phyloP scores from a whole-genome alignment of 2,329 filamentous ascomycete genomes.

The Colletotrichum sp. region DNA sequence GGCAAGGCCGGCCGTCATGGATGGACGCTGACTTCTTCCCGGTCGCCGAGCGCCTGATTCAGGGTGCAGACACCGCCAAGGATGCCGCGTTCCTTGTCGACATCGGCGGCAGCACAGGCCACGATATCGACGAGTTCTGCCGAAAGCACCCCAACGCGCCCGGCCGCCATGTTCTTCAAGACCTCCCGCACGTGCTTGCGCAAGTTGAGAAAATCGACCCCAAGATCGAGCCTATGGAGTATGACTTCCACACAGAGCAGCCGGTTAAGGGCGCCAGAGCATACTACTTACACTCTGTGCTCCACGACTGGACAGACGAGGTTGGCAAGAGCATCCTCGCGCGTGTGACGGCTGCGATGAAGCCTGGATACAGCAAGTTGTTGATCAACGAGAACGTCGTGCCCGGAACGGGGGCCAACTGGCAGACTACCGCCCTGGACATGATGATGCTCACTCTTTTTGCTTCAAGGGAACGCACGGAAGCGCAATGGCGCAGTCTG shows the following conservation, averaged over 20 bases:
- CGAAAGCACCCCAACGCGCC: constrained; percentile 21
- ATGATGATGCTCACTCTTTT: constrained; percentile 24
- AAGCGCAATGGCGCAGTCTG: constrained; percentile 18
- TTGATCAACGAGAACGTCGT: constrained; percentile 23
- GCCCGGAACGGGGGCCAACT: constrained; percentile 10
- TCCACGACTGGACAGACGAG: constrained; percentile 23
- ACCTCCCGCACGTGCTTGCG: constrained; percentile 24
- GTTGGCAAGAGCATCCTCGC: constrained; percentile 20
- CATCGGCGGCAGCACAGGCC: constrained; percentile 29
- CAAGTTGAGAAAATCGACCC: constrained; percentile 25
- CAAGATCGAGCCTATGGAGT: constrained; percentile 28
- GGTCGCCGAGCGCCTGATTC: constrained; percentile 28
- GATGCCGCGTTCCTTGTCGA: constrained; percentile 21
- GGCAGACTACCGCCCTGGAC: constrained; percentile 15
- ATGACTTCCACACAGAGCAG: constrained; percentile 28
- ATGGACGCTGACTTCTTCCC: constrained; percentile 23
- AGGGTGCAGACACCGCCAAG: constrained; percentile 16
- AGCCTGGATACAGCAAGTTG: constrained; percentile 17
- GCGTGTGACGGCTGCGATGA: constrained; percentile 20
- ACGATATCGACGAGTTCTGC: constrained; percentile 27
- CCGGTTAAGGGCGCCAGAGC: constrained; percentile 8
- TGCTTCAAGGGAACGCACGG: constrained; percentile 22
- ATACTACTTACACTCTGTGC: constrained; percentile 21
- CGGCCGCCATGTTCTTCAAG: constrained; percentile 28
- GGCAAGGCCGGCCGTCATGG: constrained; percentile 1